Conservation (phyloP, 2,329 filamentous ascomycete species). For the Fusarium kyushuense region DNA sequence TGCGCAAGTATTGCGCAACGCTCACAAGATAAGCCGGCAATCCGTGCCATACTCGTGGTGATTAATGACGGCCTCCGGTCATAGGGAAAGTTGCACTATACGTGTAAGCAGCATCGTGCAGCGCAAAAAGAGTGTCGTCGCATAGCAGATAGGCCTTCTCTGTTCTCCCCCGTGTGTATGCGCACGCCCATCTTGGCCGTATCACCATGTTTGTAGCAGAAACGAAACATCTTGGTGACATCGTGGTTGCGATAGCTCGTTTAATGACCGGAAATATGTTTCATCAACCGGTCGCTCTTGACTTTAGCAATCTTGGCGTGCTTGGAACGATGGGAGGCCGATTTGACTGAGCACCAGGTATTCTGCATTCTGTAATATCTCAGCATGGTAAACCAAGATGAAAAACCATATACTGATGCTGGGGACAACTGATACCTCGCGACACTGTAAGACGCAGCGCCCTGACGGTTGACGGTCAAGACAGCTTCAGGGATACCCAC, state of each 20-base stretch:
- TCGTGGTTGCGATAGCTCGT: slow-evolving; percentile 19
- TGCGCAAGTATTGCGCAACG: neutral
- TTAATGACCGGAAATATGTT: slow-evolving; percentile 29
- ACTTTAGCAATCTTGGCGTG: slow-evolving; percentile 41
- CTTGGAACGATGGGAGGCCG: slow-evolving; percentile 37
- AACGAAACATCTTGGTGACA: slow-evolving; percentile 16
- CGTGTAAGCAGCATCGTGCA: slow-evolving; percentile 10
- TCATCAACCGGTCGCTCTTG: slow-evolving; percentile 36
- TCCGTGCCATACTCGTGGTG: slow-evolving; percentile 18
- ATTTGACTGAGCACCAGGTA: slow-evolving; percentile 11
- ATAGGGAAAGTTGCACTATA: slow-evolving; percentile 17
- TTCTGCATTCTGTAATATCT: slow-evolving; percentile 2
- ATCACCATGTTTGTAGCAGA: slow-evolving; percentile 4
- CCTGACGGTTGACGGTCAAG: slow-evolving; percentile 13
- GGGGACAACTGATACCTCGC: slow-evolving; percentile 7
- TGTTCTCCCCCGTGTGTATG: slow-evolving; percentile 3
- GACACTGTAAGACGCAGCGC: slow-evolving; percentile 23
- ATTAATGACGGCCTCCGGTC: slow-evolving; percentile 21
- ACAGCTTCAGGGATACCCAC: neutral
- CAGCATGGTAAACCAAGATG: neutral
- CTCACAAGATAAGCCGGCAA: neutral
- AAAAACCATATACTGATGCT: neutral
- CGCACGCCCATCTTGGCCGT: slow-evolving; percentile 13
- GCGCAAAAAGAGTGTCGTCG: neutral
- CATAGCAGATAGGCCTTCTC: neutral